These are phyloP conservation scores for Solanum hybrid DNA, from an alignment of 305 asterid genomes.

Conservation along the genomic window DNA sequence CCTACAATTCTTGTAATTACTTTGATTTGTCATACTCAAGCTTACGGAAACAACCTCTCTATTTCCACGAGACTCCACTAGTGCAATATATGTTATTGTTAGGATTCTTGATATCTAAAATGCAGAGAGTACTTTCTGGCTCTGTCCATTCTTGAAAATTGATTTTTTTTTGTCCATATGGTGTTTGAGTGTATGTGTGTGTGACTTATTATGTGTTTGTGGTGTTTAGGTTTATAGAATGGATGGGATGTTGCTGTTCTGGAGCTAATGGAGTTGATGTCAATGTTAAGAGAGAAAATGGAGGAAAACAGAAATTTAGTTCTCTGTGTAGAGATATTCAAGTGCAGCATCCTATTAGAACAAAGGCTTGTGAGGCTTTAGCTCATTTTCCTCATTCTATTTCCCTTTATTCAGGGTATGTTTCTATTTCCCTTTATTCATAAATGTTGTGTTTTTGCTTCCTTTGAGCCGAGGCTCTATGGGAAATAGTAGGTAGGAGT, in stretches of 20 bases:
- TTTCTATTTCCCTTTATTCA: background rate
- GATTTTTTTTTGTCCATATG: background rate
- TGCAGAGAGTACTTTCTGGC: background rate
- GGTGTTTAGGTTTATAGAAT: slow-evolving; percentile 54
- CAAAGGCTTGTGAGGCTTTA: slow-evolving; percentile 52
- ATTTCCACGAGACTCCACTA: background rate
- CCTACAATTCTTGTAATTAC: background rate
- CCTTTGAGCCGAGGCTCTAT: background rate
- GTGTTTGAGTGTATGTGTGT: slow-evolving; percentile 1
- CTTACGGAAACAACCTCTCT: no score
- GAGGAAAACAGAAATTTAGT: slow-evolving; percentile 3
- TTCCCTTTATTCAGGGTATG: slow-evolving; percentile 74
- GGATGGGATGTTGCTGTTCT: slow-evolving; percentile 77
- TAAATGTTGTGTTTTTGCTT: background rate
- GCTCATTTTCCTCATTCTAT: slow-evolving; percentile 47
- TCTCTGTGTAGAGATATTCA: slow-evolving; percentile 45
- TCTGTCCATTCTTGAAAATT: background rate
- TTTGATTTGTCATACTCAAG: background rate
- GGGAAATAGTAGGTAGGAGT: background rate
- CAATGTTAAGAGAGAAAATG: slow-evolving; percentile 29
- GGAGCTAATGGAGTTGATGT: slow-evolving; percentile 28
- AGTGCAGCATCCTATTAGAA: slow-evolving; percentile 37
- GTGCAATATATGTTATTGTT: background rate
- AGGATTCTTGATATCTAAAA: background rate
- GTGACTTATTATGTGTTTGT: background rate